Base-by-base conservation (phyloP, 768 basidiomycete species). In the Boletus sensibilis region DNA sequence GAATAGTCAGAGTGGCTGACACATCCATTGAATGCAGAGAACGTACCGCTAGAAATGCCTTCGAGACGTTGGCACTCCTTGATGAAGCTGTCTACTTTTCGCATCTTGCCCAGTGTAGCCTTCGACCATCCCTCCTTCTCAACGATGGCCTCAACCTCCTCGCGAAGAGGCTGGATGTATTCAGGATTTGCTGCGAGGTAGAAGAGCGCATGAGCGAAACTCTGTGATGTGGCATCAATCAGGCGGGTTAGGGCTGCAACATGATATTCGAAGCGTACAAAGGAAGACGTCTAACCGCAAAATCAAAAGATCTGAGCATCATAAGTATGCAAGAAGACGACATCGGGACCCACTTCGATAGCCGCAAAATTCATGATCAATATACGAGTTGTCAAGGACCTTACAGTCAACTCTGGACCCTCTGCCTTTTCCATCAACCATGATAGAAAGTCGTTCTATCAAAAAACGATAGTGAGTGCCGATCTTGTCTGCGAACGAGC, bases 41-140 rank as follows among this genome's bases (percentile, higher is more conserved):
- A 69, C 1, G 68, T 73, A 58, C 76, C 64, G 0, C 64, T 65
- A 9, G 8, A 9, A 6, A 21, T 42, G 21, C 56, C 56, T 21
- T 50, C 48, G 4, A 50, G 20, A 21, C 57, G 57, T 11, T 57
- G 56, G 18, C 55, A 57, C 13, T 58, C 57, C 31, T 11, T 57
- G 4, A 58, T 59, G 52, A 79, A 78, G 50, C 75, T 78, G 43
- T 79, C 76, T 6, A 78, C 45, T 55, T 72, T 72, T 54, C 59
- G 68, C 65, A 75, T 66, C 37, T 69, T 70, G 13, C 39, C 55
- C 20, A 75, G 25, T 3, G 63, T n/a, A 10, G 1, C 14, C 9
- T 58, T 58, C 1, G 57, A 27, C 57, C 57, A 58, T 14, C 38
- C 55, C 1, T 58, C 43, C 38, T 34, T 35, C 29, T 35, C 20